A percentile compares a stretch with the other conserved stretches of the same genome.
Conservation (phyloP, 2,329 filamentous ascomycete genomes). For the Trichoderma atroviride region DNA sequence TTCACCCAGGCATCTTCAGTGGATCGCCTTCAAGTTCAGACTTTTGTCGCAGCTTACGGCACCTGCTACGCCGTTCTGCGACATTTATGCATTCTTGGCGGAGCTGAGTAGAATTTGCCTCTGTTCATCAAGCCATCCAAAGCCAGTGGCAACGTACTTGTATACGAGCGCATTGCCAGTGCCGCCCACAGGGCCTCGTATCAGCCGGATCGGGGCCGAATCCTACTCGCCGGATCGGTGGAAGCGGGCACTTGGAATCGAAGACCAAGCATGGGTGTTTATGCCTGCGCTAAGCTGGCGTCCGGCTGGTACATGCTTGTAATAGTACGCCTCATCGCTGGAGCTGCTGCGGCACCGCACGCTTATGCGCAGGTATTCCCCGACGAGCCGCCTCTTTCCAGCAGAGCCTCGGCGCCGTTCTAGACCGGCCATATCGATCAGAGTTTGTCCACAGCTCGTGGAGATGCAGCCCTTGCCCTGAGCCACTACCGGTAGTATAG, state of each 20-base stretch:
- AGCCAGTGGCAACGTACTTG: background rate
- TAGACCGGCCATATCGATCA: conserved; percentile 1
- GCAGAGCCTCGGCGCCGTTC: background rate
- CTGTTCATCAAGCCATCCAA: background rate
- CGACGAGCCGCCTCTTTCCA: background rate
- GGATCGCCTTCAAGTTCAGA: background rate
- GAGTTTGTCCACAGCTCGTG: background rate
- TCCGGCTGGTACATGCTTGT: background rate
- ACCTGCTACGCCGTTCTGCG: background rate
- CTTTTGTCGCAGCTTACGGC: background rate
- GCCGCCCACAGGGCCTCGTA: background rate
- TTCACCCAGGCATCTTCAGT: background rate
- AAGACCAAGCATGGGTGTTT: background rate
- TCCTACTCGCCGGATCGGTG: conserved; percentile 4
- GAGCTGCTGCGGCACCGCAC: background rate
- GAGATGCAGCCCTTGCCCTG: background rate
- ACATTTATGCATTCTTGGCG: background rate
- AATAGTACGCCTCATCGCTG: background rate
- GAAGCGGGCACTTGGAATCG: conserved; percentile 9
- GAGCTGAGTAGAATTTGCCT: background rate
- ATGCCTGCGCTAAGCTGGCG: conserved; percentile 2
- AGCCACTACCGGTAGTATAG: too few species aligned
- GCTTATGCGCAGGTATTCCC: conserved; percentile 2
- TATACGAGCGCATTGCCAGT: background rate
- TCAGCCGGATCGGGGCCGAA: conserved; percentile 4